Conservation (phyloP, 2,329 filamentous ascomycete species). For the Lecanicillium sp. region DNA sequence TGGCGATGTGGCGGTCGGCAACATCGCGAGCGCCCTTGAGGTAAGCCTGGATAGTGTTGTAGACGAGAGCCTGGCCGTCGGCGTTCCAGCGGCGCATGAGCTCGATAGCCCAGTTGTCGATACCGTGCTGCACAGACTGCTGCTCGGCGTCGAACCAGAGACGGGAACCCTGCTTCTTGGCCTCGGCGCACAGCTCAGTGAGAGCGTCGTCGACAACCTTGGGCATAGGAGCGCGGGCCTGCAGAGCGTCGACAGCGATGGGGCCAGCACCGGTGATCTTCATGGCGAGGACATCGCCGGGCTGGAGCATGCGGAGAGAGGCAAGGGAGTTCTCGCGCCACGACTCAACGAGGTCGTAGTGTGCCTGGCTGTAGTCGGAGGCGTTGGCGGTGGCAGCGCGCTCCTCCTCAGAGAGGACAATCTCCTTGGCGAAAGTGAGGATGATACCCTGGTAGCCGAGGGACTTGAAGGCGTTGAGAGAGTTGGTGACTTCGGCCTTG, state of each 20-base stretch:
- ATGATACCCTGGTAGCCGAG: constrained; percentile 49
- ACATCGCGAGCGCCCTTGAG: constrained; percentile 50
- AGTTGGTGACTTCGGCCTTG: constrained; percentile 38
- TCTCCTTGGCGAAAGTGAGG: constrained; percentile 47
- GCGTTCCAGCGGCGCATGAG: constrained; percentile 68
- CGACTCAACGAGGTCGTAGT: constrained; percentile 28
- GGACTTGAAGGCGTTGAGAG: constrained; percentile 37
- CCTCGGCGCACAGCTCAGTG: constrained; percentile 61
- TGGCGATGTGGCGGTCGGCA: constrained; percentile 48
- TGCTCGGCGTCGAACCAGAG: constrained; percentile 78
- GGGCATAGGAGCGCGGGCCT: constrained; percentile 52
- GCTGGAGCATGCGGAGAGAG: constrained; percentile 34
- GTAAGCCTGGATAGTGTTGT: constrained; percentile 68
- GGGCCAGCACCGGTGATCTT: constrained; percentile 72
- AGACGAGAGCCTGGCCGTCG: constrained; percentile 57
- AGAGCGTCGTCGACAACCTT: constrained; percentile 59
- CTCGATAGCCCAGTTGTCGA: constrained; percentile 66
- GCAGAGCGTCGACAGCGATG: constrained; percentile 58
- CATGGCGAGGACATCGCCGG: constrained; percentile 51
- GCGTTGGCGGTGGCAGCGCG: constrained; percentile 15
- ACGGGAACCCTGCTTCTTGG: constrained; percentile 56
- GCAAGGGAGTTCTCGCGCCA: constrained; percentile 49
- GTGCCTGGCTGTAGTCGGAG: constrained; percentile 6
- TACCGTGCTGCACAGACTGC: constrained; percentile 62
- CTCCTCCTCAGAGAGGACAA: constrained; percentile 26